Evolutionary conservation across 495 filamentous ascomycete genomes (phyloP).

Genomic region (Immersiella caudata): DNA sequence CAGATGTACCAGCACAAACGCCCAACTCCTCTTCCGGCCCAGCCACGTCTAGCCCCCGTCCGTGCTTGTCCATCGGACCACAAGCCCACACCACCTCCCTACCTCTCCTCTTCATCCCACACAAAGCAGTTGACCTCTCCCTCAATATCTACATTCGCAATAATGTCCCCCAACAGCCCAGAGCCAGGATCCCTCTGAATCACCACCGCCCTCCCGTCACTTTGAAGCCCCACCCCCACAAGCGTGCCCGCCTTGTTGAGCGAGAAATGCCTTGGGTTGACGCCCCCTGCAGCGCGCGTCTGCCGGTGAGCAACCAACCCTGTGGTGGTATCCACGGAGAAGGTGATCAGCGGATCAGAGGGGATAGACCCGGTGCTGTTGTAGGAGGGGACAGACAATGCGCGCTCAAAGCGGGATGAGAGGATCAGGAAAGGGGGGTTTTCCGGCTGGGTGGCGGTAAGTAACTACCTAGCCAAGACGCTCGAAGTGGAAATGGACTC

Average conservation of each 20-base stretch:
- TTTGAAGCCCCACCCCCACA: slow-evolving; percentile 65
- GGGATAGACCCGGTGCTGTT: slow-evolving; percentile 49
- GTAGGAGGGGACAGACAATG: slow-evolving; percentile 51
- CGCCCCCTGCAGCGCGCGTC: slow-evolving; percentile 59
- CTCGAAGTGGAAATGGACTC: slow-evolving; percentile 29
- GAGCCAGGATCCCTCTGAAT: slow-evolving; percentile 58
- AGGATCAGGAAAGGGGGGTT: slow-evolving; percentile 55
- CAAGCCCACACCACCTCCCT: neutral
- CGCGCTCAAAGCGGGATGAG: slow-evolving; percentile 62
- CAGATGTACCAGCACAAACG: neutral
- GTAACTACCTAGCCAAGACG: slow-evolving; percentile 4
- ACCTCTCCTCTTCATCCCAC: slow-evolving; percentile 53
- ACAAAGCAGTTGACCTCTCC: slow-evolving; percentile 62
- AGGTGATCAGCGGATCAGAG: slow-evolving; percentile 52
- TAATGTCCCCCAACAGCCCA: slow-evolving; percentile 57
- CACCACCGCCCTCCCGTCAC: slow-evolving; percentile 60
- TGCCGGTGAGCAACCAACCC: slow-evolving; percentile 56
- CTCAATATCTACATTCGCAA: slow-evolving; percentile 51
- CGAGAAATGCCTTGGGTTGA: slow-evolving; percentile 65
- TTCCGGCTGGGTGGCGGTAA: slow-evolving; percentile 54
- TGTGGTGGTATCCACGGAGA: slow-evolving; percentile 47
- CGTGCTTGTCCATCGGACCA: neutral
- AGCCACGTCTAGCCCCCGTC: neutral
- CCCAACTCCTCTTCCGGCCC: neutral
- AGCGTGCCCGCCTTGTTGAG: slow-evolving; percentile 64